phyloP scores from a whole-genome alignment of 176 grass and related monocot species.

The Leersia perrieri region DNA sequence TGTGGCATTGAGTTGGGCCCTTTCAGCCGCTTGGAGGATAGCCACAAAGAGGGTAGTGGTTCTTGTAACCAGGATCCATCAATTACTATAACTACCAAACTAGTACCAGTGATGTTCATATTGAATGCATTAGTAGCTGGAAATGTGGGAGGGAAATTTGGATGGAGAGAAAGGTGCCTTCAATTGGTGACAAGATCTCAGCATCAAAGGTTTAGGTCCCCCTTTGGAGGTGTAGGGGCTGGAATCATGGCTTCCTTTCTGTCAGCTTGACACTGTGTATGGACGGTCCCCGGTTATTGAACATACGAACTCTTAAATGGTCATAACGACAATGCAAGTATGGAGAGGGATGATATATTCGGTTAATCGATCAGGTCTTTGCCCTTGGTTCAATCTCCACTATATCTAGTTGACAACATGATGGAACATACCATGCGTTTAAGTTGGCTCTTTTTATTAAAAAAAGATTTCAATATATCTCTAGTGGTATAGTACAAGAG shows the following conservation, averaged over 20 bases:
- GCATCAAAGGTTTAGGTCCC: background rate
- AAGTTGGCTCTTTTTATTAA: too few species aligned
- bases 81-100: background rate
- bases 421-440: too few species aligned
- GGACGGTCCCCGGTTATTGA: background rate
- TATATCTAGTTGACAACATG: too few species aligned
- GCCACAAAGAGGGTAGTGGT: background rate
- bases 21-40: background rate
- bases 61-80: background rate
- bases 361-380: background rate
- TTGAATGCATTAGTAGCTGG: background rate
- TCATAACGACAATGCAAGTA: background rate
- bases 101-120: background rate
- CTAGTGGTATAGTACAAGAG: too few species aligned
- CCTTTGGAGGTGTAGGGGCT: background rate
- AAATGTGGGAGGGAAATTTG: constrained; percentile 3
- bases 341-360: background rate
- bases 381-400: background rate
- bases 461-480: background rate
- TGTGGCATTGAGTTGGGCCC: background rate
- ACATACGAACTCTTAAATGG: background rate
- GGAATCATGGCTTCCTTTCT: background rate
- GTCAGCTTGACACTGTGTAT: background rate
- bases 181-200: background rate
- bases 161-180: background rate